Conservation (phyloP, 1,284 basidiomycete genomes). For the Austroboletus niveus region DNA sequence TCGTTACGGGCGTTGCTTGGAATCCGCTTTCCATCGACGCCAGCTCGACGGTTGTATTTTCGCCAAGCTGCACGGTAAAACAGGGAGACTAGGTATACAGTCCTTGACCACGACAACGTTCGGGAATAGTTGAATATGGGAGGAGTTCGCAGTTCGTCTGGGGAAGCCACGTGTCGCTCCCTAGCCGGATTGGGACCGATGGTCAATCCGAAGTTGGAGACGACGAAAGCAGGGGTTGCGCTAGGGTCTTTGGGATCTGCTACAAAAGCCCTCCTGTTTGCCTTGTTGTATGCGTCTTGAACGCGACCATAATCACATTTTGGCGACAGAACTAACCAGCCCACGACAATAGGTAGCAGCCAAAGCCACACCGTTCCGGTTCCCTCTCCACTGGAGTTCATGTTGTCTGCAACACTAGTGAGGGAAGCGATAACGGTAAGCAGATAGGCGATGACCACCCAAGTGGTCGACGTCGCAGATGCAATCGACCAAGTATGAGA, state of each 20-base stretch:
- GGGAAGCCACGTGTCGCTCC: constrained; percentile 3
- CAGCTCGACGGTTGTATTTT: constrained; percentile 4
- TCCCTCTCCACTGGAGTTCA: constrained; percentile 36
- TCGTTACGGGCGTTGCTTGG: background rate
- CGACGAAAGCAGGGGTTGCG: constrained; percentile 1
- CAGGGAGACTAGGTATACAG: constrained; percentile 16
- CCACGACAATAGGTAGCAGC: constrained; percentile 41
- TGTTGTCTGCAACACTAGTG: constrained; percentile 17
- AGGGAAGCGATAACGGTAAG: constrained; percentile 42
- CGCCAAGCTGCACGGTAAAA: constrained; percentile 24
- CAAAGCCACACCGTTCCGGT: constrained; percentile 42
- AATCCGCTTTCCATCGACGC: background rate
- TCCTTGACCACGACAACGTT: constrained; percentile 24
- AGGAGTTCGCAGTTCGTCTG: constrained; percentile 23
- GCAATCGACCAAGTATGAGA: constrained; percentile 40
- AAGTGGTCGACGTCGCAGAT: constrained; percentile 37
- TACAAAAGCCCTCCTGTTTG: constrained; percentile 23
- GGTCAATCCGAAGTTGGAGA: constrained; percentile 19
- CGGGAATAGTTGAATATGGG: constrained; percentile 35
- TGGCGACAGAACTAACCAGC: constrained; percentile 41
- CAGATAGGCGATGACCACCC: constrained; percentile 43
- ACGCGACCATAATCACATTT: constrained; percentile 39
- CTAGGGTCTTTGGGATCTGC: constrained; percentile 1
- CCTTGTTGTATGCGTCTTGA: constrained; percentile 29
- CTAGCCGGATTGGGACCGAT: constrained; percentile 14